A percentile compares a stretch with the other conserved stretches of the same genome.
These are phyloP conservation scores for Vicia sativa DNA, from an alignment of 306 rosid species.

Conservation along the genomic window DNA sequence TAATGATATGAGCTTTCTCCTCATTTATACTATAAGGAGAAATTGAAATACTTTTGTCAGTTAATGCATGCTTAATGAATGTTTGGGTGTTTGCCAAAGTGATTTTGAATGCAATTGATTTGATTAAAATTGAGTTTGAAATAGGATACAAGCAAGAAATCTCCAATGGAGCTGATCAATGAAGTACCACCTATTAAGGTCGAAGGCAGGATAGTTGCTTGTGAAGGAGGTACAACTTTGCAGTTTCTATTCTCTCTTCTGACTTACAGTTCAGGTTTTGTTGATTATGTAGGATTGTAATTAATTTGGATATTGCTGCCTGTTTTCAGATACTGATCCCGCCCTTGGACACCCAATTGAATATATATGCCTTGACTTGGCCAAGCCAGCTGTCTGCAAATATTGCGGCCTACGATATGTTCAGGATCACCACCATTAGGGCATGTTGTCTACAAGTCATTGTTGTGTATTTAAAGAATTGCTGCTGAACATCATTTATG, in stretches of 20 bases:
- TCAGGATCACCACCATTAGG: slow-evolving; percentile 86
- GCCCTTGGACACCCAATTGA: slow-evolving; percentile 97
- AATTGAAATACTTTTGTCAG: neutral
- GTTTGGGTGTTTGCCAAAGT: neutral
- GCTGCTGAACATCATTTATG: slow-evolving; percentile 35
- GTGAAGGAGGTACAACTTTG: slow-evolving; percentile 81
- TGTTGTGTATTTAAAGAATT: slow-evolving; percentile 35
- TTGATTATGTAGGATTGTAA: slow-evolving; percentile 10
- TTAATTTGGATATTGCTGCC: slow-evolving; percentile 36
- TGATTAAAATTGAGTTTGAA: neutral
- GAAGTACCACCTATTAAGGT: slow-evolving; percentile 97
- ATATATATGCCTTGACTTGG: slow-evolving; percentile 80
- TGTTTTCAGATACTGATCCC: slow-evolving; percentile 65
- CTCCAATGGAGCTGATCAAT: slow-evolving; percentile 97
- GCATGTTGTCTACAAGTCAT: slow-evolving; percentile 25
- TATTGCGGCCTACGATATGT: slow-evolving; percentile 82
- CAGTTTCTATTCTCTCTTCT: slow-evolving; percentile 6
- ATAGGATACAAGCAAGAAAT: slow-evolving; percentile 86
- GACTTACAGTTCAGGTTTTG: neutral
- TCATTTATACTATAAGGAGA: neutral
- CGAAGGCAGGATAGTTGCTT: slow-evolving; percentile 90
- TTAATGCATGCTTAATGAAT: neutral
- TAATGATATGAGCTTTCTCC: neutral
- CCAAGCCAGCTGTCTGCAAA: slow-evolving; percentile 87
- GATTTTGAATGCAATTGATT: neutral